Base-by-base conservation (phyloP, 129 eudicot genomes). In the Artemisia annua region DNA sequence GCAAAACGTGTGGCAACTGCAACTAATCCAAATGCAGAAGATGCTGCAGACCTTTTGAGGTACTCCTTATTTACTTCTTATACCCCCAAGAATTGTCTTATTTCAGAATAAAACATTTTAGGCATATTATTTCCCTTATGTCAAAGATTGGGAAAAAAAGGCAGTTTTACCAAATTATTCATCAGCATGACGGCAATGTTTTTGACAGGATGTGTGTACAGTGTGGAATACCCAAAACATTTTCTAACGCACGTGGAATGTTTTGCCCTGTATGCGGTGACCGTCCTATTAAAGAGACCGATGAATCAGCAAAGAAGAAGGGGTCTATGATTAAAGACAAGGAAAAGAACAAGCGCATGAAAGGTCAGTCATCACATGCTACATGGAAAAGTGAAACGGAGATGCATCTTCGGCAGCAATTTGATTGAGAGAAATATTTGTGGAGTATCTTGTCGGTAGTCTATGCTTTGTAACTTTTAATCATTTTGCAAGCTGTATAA, bases 321-420 rank as follows among this genome's bases (percentile, higher is more conserved):
- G 91, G 91, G 4, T 90, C 99, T 0, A 67, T 72, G 10, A 66
- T 95, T 12, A 95, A 95, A 75, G 99, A 95, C 66, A 95, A 95
- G 85, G 99, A 95, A 76, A 95, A 95, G 85, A 84, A 71, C 70
- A 95, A 95, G 82, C 84, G 99, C 56, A 95, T 95, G 99, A 95
- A 83, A 74, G 99, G 99, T 32, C 99, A 95, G 66, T 95, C 99
- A 7, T 95, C 99, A 8, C 99, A 95, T 57, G 99, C 99, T 0
- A 82, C 94, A 0, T 95, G 99, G 99, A 95, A 95, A 73, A 95
- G 97, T 32, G 99, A 95, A 82, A 90, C 99, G 1, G 99, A 95
- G 79, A 95, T 95, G 99, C 99, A 90, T 39, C 99, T 90, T 24
- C 86, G 99, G 9, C 99, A 94, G 72, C 93, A 86, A 43, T 94